Percentiles rank a stretch among this genome's conserved stretches.
Conservation (phyloP, 2,329 filamentous ascomycete genomes). For the Magnaporthiopsis poae region DNA sequence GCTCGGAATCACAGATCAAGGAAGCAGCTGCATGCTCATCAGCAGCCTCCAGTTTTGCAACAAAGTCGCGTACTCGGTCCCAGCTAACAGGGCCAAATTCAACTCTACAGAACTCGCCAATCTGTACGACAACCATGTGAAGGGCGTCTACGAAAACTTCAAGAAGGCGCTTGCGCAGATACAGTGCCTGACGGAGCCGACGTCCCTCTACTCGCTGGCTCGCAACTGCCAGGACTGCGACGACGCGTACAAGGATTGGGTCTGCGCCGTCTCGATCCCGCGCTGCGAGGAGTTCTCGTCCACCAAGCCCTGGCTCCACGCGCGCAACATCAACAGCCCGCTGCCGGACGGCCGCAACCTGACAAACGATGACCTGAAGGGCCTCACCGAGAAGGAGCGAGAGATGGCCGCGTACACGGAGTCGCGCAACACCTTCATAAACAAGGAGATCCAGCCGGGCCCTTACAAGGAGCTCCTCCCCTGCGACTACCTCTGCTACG, state of each 20-base stretch:
- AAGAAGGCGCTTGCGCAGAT: constrained; percentile 72
- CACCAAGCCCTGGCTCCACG: constrained; percentile 43
- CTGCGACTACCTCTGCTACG: constrained; percentile 78
- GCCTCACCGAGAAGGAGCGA: constrained; percentile 13
- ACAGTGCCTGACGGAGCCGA: constrained; percentile 66
- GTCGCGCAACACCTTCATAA: constrained; percentile 65
- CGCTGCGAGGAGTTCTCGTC: constrained; percentile 76
- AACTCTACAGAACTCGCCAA: constrained; percentile 51
- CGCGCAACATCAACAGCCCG: constrained; percentile 60
- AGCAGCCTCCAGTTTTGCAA: constrained; percentile 83
- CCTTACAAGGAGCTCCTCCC: constrained; percentile 91
- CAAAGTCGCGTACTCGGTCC: constrained; percentile 82
- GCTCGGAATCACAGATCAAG: constrained; percentile 21
- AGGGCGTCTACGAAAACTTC: constrained; percentile 64
- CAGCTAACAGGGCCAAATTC: constrained; percentile 57
- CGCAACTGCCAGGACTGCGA: constrained; percentile 67
- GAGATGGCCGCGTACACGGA: constrained; percentile 34
- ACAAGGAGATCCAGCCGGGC: constrained; percentile 61
- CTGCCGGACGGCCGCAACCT: constrained; percentile 61
- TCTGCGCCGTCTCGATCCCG: constrained; percentile 86
- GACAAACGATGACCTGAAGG: constrained; percentile 25
- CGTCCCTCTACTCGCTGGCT: constrained; percentile 72
- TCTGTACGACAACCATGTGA: constrained; percentile 71
- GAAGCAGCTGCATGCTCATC: constrained; percentile 74
- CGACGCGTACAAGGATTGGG: constrained; percentile 80